Percentiles rank a stretch among this genome's conserved stretches.
Evolutionary conservation across 2,329 filamentous ascomycete species (phyloP).

Genomic region (Pseudocercospora crystallina): DNA sequence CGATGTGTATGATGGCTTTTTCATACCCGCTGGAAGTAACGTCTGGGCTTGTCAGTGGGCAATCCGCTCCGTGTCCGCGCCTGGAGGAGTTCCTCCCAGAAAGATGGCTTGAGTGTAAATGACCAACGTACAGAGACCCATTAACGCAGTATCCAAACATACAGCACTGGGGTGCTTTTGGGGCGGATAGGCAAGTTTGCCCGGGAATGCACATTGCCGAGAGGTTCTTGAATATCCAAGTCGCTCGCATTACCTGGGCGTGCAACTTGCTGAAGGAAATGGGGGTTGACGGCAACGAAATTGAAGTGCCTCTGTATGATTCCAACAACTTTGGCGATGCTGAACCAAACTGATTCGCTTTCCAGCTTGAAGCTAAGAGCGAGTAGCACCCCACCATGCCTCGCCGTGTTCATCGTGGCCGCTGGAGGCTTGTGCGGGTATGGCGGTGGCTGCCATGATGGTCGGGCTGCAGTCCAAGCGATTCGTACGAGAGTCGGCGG

Average conservation of each 20-base stretch:
- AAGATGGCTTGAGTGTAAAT: slow-evolving; percentile 53
- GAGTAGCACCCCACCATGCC: too few relatives aligned
- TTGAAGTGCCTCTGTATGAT: too few relatives aligned
- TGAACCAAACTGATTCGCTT: too few relatives aligned
- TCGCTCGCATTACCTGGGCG: slow-evolving; percentile 29
- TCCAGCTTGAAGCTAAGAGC: too few relatives aligned
- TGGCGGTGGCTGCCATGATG: too few relatives aligned
- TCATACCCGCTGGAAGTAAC: slow-evolving; percentile 56
- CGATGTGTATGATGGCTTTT: slow-evolving; percentile 53
- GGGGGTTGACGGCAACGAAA: too few relatives aligned
- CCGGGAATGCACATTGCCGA: slow-evolving; percentile 45
- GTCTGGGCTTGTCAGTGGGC: slow-evolving; percentile 46
- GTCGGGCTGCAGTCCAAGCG: too few relatives aligned
- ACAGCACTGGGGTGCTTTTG: slow-evolving; percentile 55
- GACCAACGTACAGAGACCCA: slow-evolving; percentile 55
- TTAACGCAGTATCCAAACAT: slow-evolving; percentile 54
- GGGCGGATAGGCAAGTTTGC: slow-evolving; percentile 53
- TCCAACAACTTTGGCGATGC: too few relatives aligned
- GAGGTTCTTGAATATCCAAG: slow-evolving; percentile 39
- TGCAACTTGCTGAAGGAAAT: background rate
- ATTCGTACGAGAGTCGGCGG: too few relatives aligned
- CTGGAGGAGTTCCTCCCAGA: slow-evolving; percentile 40
- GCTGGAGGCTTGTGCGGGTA: too few relatives aligned
- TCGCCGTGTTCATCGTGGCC: too few relatives aligned
- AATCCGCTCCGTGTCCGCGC: slow-evolving; percentile 11